Conservation (phyloP, 2,329 filamentous ascomycete species). For the Elsinoe arachidis region DNA sequence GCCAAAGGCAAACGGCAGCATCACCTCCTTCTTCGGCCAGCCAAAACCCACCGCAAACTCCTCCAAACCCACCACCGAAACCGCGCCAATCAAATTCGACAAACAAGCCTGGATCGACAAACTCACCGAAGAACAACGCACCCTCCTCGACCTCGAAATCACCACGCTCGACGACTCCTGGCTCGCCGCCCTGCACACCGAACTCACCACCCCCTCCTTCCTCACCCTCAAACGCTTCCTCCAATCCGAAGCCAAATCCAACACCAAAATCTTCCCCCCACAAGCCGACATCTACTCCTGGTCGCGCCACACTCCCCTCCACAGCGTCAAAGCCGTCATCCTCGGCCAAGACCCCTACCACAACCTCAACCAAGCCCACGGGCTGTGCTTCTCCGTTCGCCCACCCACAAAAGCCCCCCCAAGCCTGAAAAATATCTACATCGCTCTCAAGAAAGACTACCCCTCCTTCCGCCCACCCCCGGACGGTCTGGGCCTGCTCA, state of each 20-base stretch:
- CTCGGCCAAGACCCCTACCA: conserved; percentile 97
- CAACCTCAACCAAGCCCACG: conserved; percentile 89
- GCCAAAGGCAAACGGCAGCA: conserved; percentile 57
- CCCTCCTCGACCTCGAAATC: conserved; percentile 80
- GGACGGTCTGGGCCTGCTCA: conserved; percentile 72
- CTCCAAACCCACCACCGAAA: conserved; percentile 23
- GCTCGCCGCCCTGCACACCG: conserved; percentile 81
- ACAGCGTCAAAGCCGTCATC: conserved; percentile 84
- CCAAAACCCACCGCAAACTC: conserved; percentile 44
- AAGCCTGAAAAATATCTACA: conserved; percentile 91
- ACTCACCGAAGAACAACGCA: conserved; percentile 71
- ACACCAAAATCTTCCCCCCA: conserved; percentile 79
- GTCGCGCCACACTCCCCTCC: conserved; percentile 87
- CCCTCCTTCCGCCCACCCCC: conserved; percentile 66
- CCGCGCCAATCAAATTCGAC: conserved; percentile 55
- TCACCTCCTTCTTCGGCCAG: conserved; percentile 79
- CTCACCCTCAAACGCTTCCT: conserved; percentile 82
- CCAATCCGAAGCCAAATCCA: conserved; percentile 62
- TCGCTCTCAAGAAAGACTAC: conserved; percentile 77
- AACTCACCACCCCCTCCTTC: conserved; percentile 70
- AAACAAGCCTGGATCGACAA: conserved; percentile 82
- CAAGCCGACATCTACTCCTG: conserved; percentile 88
- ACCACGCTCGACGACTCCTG: conserved; percentile 86
- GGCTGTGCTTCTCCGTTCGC: conserved; percentile 88
- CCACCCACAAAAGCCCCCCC: conserved; percentile 82